These are phyloP conservation scores for Rhizophagus prolifer DNA, from an alignment of 192 early-diverging fungal genomes.

Conservation along the genomic window DNA sequence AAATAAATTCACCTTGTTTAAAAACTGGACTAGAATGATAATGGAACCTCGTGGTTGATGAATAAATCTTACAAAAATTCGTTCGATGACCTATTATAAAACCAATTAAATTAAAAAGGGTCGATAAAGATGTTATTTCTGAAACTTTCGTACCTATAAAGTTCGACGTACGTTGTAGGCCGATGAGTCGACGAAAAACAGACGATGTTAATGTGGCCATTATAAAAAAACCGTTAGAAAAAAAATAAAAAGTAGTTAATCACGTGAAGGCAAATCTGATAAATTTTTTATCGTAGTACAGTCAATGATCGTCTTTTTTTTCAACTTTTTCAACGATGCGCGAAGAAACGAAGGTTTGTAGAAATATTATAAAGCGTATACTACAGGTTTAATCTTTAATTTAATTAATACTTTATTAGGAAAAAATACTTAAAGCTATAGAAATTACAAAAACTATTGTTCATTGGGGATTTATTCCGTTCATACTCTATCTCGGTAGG, in stretches of 20 bases:
- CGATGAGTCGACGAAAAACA: not conserved
- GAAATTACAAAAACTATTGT: slow-evolving; percentile 57
- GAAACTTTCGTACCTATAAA: not conserved
- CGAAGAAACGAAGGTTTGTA: slow-evolving; percentile 27
- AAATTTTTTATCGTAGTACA: not conserved
- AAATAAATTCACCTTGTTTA: not conserved
- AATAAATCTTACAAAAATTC: not conserved
- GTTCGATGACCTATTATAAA: not conserved
- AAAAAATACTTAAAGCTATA: slow-evolving; percentile 50
- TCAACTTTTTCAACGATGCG: not conserved
- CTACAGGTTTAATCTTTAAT: not conserved
- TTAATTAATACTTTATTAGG: slow-evolving; percentile 30
- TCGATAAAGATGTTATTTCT: not conserved
- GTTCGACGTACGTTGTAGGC: not conserved
- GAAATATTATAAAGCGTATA: no score
- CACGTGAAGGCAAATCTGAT: not conserved
- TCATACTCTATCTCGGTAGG: slow-evolving; percentile 58
- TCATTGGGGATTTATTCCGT: slow-evolving; percentile 64
- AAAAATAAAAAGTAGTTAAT: not conserved
- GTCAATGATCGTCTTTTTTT: not conserved
- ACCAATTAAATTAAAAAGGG: not conserved
- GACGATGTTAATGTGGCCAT: not conserved
- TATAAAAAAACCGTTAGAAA: not conserved
- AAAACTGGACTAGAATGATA: not conserved
- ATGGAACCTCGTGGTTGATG: not conserved